Evolutionary conservation across 768 basidiomycete species (phyloP).

Genomic region (Pleurotus djamor): DNA sequence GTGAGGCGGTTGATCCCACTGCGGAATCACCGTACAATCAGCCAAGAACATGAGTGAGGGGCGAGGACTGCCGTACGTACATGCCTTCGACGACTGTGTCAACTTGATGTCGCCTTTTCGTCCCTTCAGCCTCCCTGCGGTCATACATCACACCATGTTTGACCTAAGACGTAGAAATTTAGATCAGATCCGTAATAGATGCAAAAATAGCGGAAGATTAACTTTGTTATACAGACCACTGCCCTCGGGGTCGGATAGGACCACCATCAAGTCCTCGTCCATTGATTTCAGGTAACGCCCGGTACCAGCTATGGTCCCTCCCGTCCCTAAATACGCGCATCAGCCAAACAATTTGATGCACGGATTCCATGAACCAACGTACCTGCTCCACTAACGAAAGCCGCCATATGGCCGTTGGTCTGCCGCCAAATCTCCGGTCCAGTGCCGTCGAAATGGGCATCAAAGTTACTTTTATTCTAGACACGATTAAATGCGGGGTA

Average conservation of each 20-base stretch:
- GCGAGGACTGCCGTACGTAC: conserved; percentile 29
- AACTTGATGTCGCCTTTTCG: conserved; percentile 88
- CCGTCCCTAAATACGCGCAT: conserved; percentile 61
- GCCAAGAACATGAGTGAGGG: not conserved
- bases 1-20: conserved; percentile 95
- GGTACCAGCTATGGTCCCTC: conserved; percentile 89
- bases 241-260: conserved; percentile 89
- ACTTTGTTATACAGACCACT: conserved; percentile 96
- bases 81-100: conserved; percentile 97
- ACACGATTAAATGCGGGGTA: not conserved
- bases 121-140: conserved; percentile 89
- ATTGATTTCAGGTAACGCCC: conserved; percentile 79
- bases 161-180: conserved; percentile 39
- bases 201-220: not conserved
- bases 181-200: not conserved
- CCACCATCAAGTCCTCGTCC: conserved; percentile 63
- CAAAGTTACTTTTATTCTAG: conserved; percentile 86
- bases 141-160: conserved; percentile 96
- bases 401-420: conserved; percentile 76
- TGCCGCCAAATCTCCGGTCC: conserved; percentile 97
- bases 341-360: no score
- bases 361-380: conserved; percentile 8
- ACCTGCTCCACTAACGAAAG: conserved; percentile 92
- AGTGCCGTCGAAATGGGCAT: conserved; percentile 86
- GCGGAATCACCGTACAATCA: not conserved